phyloP scores from a whole-genome alignment of 2,329 filamentous ascomycete species.

The Beauveria sp. region DNA sequence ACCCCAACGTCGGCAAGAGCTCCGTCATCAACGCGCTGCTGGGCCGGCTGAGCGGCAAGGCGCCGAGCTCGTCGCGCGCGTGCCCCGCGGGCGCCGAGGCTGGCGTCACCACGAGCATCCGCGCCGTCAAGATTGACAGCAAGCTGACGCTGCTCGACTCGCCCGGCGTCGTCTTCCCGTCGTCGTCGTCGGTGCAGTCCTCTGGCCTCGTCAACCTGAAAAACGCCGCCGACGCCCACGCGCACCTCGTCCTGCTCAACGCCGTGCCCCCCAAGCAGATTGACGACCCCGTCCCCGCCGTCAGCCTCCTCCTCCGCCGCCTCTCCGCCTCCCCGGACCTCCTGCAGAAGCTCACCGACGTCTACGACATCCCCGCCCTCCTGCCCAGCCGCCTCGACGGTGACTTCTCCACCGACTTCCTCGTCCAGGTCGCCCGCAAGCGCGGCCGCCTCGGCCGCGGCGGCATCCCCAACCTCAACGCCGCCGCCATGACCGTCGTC shows the following conservation, averaged over 20 bases:
- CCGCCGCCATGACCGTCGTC: constrained; percentile 86
- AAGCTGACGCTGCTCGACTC: constrained; percentile 92
- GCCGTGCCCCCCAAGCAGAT: constrained; percentile 92
- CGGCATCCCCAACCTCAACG: constrained; percentile 79
- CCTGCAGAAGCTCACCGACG: constrained; percentile 68
- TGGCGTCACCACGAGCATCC: constrained; percentile 81
- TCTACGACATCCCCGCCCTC: constrained; percentile 79
- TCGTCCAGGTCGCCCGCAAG: constrained; percentile 92
- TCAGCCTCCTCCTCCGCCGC: constrained; percentile 74
- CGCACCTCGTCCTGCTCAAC: constrained; percentile 80
- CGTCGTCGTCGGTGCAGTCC: constrained; percentile 36
- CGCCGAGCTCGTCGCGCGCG: constrained; percentile 48
- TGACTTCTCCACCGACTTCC: constrained; percentile 80
- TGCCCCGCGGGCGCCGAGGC: constrained; percentile 89
- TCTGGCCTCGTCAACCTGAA: constrained; percentile 43
- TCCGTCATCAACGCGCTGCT: constrained; percentile 93
- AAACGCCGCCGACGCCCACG: constrained; percentile 64
- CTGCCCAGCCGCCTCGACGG: constrained; percentile 57
- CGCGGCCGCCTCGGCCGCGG: constrained; percentile 81
- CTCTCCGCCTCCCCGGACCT: constrained; percentile 67
- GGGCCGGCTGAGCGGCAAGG: constrained; percentile 62
- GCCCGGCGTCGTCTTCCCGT: constrained; percentile 89
- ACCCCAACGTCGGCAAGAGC: constrained; percentile 93
- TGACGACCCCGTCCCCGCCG: constrained; percentile 81
- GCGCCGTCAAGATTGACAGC: constrained; percentile 88